Conservation (phyloP, 176 grass and related monocot species). For the Poa pratensis region DNA sequence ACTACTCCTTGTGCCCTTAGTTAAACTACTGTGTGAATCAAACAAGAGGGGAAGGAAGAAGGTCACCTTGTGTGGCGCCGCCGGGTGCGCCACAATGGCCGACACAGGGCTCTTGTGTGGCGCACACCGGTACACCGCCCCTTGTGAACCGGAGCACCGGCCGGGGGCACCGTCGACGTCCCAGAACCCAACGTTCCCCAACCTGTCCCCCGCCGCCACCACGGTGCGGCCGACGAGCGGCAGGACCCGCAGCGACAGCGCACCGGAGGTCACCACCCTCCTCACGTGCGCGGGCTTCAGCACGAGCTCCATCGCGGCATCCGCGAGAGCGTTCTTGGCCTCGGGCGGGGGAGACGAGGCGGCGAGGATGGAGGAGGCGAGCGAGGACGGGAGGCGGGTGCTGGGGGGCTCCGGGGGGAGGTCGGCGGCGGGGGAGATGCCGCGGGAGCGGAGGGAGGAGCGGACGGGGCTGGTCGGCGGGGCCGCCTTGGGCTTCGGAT, state of each 20-base stretch:
- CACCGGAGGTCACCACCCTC: conserved; percentile 45
- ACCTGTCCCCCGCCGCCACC: conserved; percentile 50
- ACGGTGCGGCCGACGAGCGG: conserved; percentile 60
- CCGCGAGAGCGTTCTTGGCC: not conserved
- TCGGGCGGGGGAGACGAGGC: not conserved
- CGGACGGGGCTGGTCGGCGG: conserved; percentile 40
- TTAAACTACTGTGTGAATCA: not conserved
- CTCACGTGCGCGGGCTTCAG: conserved; percentile 51
- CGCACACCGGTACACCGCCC: conserved; percentile 56
- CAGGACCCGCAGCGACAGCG: conserved; percentile 56
- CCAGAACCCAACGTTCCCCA: conserved; percentile 75
- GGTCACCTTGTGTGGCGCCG: conserved; percentile 54
- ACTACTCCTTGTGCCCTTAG: not conserved
- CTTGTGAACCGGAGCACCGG: conserved; percentile 42
- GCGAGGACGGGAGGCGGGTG: conserved; percentile 37
- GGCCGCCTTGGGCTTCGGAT: not conserved
- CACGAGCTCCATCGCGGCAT: conserved; percentile 40
- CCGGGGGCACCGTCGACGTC: conserved; percentile 65
- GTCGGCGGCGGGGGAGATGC: conserved; percentile 41
- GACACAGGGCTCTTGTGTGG: conserved; percentile 58
- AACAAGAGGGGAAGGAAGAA: not conserved
- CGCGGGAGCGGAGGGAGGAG: conserved; percentile 59
- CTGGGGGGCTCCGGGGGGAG: not conserved
- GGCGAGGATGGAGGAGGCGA: conserved; percentile 30
- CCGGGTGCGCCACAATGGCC: conserved; percentile 60